Base-by-base conservation (phyloP, 169 alveolate species). In the Blepharisma undulans region DNA sequence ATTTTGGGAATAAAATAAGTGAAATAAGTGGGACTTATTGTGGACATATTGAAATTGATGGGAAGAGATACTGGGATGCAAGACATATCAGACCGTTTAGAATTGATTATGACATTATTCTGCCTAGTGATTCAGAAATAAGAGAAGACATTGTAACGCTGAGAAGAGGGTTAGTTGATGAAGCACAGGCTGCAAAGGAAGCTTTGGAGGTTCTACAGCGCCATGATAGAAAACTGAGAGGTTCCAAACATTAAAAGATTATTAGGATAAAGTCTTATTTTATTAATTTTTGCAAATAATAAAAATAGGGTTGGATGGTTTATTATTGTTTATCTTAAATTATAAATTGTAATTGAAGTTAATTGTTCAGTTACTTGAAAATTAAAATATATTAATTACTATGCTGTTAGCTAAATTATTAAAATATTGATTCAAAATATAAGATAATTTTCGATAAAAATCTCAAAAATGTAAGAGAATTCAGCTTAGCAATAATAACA, bases 11-110 rank as follows among this genome's bases (percentile, higher is more conserved):
- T 18, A 89, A 90, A n/a, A 86, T 95, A 29, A 86, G 93, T 60
- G 93, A 90, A 82, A 84, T 97, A 36, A 79, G 78, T 33, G 98
- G 98, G 21, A 95, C 96, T 88, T 97, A 96, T 88, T 88, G 94
- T 76, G 97, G 98, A 61, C 95, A 88, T 89, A 90, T 96, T n/a
- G 98, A 97, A 81, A 93, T 97, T 92, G 97, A 93, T 90, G 96
- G 95, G 30, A 89, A 60, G 32, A 92, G 98, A 87, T 97, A 96
- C 91, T 96, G 97, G 97, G 98, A 97, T 84, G 90, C 92, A 32
- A 92, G 97, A 90, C 61, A 74, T 74, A 86, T 91, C 77, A 84
- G 85, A 4, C 95, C 94, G 22, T 85, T 33, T 76, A 88, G 48
- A 91, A 87, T 92, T 30, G 76, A 22, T 60, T 86, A 30, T 32